Evolutionary conservation across 2,329 filamentous ascomycete genomes (phyloP).

Genomic region (Proliferodiscus dingleyae): DNA sequence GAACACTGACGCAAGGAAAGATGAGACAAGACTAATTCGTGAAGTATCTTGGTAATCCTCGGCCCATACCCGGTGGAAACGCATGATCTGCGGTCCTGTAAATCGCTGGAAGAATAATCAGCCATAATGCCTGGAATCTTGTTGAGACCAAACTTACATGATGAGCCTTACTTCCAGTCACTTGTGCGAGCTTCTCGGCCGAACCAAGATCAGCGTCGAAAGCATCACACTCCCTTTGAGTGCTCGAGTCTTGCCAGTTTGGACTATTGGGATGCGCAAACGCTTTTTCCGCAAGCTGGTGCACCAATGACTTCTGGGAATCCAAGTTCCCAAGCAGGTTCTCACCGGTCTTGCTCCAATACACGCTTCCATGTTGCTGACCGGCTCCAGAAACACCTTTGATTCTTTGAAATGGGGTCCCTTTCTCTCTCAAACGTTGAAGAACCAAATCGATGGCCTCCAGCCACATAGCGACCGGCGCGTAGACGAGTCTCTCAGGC

Average conservation of each 20-base stretch:
- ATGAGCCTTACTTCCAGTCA: conserved; percentile 89
- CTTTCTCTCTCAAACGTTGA: conserved; percentile 61
- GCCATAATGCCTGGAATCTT: neutral
- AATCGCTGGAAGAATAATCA: conserved; percentile 59
- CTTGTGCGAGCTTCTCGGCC: conserved; percentile 64
- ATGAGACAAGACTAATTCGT: conserved; percentile 90
- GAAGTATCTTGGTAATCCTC: conserved; percentile 74
- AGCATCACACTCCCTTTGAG: conserved; percentile 81
- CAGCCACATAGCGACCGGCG: conserved; percentile 90
- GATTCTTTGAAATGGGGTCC: conserved; percentile 69
- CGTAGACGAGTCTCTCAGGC: conserved; percentile 81
- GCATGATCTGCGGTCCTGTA: conserved; percentile 93
- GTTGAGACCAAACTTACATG: conserved; percentile 57
- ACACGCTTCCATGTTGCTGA: conserved; percentile 97
- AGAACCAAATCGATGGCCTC: conserved; percentile 88
- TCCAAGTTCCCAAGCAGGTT: conserved; percentile 57
- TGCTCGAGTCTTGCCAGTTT: conserved; percentile 98
- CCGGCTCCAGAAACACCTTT: conserved; percentile 84
- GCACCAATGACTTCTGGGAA: conserved; percentile 55
- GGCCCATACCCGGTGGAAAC: conserved; percentile 75
- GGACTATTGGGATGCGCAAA: conserved; percentile 85
- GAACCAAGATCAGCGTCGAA: conserved; percentile 72
- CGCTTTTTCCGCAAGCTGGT: conserved; percentile 62
- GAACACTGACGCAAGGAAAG: conserved; percentile 88
- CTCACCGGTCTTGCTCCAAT: conserved; percentile 74